Conservation (phyloP, 306 rosid genomes). For the Alnus rubra region DNA sequence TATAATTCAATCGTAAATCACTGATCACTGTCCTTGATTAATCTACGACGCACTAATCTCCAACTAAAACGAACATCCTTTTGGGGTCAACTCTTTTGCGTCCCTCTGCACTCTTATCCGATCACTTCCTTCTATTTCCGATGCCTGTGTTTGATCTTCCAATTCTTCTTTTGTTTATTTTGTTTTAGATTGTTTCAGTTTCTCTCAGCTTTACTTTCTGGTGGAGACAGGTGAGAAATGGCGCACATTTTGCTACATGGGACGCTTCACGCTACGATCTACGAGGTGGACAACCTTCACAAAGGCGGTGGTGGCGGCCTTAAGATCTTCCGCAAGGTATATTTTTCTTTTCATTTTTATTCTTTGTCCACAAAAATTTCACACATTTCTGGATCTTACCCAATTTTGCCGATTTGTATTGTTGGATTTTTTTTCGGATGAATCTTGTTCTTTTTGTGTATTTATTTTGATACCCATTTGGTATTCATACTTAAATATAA, state of each 20-base stretch:
- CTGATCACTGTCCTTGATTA: not conserved
- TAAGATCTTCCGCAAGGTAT: constrained; percentile 66
- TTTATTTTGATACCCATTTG: too few species aligned
- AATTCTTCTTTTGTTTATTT: constrained; percentile 15
- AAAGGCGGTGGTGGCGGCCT: constrained; percentile 47
- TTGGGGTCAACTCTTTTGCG: not conserved
- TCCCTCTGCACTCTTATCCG: constrained; percentile 17
- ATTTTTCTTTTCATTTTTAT: constrained; percentile 7
- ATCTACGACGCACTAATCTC: not conserved
- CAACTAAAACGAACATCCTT: not conserved
- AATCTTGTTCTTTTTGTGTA: too few species aligned
- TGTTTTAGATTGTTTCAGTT: not conserved
- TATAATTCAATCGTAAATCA: not conserved
- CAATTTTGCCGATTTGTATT: not conserved
- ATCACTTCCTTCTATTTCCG: constrained; percentile 30
- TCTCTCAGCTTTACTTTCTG: not conserved
- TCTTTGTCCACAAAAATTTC: constrained; percentile 1
- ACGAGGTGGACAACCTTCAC: constrained; percentile 66
- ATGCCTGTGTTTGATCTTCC: constrained; percentile 7
- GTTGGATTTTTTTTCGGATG: too few species aligned
- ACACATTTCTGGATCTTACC: not conserved
- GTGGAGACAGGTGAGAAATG: constrained; percentile 69
- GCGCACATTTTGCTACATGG: constrained; percentile 78
- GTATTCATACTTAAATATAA: too few species aligned
- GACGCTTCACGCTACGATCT: constrained; percentile 83